Evolutionary conservation across 2,329 filamentous ascomycete species (phyloP), one percentile per base, ranked within the genome.

Genomic region (Neurospora crassa): DNA sequence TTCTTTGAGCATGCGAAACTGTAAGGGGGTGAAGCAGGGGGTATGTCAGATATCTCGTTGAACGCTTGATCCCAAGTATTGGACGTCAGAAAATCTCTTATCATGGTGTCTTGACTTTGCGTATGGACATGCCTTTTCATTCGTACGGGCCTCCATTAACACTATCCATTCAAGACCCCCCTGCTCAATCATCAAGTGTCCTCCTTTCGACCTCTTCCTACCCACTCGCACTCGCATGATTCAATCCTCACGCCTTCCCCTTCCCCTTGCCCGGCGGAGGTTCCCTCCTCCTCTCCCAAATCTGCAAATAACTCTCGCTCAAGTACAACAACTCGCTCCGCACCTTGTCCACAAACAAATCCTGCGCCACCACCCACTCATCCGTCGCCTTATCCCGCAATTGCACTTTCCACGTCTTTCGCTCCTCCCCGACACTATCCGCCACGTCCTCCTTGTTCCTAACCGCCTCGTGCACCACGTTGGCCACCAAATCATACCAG

Each of bases 401-500:
- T 83, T 99, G 96, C 29, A 94, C 93, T 79, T 96, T 94, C 94
- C 96, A 99, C 14, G 94, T 93, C 80, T 97, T 96, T 72, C 84
- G 84, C 82, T 92, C 92, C 82, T 97, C 94, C 67, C 90, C 92
- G 4, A 75, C 74, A 76, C 93, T 94, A 67, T 95, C 94, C 70
- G 96, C 94, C 1, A 97, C 94, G 74, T 95, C 93, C 75, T 95
- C 92, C 75, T 89, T 86, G 41, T 89, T 89, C 71, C 91, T 87
- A 68, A 95, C 91, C 63, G 89, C 94, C 85, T 91, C 95, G 84
- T 91, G 95, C 73, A 90, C 96, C 74, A 99, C 92, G 81, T 99
- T 99, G 70, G 95, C 94, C 6, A 97, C 93, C 18, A 99, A 88
- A 80, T 99, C 96, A 81, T 99, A 99, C 84, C 92, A 90, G 75